Base-by-base conservation (phyloP, 352 stramenopile genomes). In the Phytophthora cajani region DNA sequence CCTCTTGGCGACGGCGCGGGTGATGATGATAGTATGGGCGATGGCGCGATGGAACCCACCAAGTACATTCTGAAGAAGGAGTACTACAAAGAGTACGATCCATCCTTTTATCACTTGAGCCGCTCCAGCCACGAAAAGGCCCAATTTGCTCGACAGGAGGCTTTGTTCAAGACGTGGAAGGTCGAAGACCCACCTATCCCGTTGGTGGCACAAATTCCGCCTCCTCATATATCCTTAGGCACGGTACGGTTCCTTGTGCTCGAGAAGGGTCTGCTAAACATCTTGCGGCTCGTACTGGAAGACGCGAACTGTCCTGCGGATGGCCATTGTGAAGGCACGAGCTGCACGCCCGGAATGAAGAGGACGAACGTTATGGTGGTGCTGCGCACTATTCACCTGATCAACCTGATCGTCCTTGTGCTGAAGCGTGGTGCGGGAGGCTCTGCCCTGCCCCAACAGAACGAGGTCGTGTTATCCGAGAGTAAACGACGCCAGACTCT, bases 111-210 rank as follows among this genome's bases (percentile, higher is more conserved):
- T 51, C 89, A 96, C 59, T 72, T 95, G 23, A 92, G 82, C 33
- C 80, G 86, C 1, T 89, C 87, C 0, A 75, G 81, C 5, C 89
- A 96, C 51, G 86, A 94, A 64, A 92, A 93, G 49, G 86, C 89
- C 0, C 89, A 96, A 60, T 88, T 89, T 73, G 77, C 79, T 25
- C 76, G 89, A 33, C 85, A 95, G 19, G 89, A 95, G 67, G 87
- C 86, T n/a, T 66, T 96, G 27, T 94, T 94, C 65, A 93, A 91
- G 67, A 77, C 59, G 11, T 96, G 87, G 87, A 93, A 89, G 36
- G 74, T 87, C 6, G 84, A 92, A 17, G 80, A 93, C 40, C 53
- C 75, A 5, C 81, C 86, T 2, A 89, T 96, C 58, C 84, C 89
- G 16, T 71, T 93, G 30, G 83, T 96, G 16, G 59, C 81, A 3